Base-by-base conservation (phyloP, 257 asterid species). In the Apocynum venetum region DNA sequence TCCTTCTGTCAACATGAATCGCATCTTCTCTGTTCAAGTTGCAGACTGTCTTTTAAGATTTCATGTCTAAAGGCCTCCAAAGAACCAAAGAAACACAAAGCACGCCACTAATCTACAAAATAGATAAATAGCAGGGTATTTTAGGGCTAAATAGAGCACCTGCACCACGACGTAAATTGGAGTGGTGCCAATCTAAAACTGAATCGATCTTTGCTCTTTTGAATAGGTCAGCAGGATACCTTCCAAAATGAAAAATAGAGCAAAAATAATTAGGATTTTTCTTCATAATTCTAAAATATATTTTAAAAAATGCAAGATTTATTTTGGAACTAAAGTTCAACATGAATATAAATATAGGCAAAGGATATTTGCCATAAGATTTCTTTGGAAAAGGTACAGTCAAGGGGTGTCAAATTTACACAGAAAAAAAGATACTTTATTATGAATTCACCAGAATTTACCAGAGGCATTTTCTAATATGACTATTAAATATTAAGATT, bases 121-220 rank as follows among this genome's bases (percentile, higher is more conserved):
- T 46, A 38, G 55, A 46, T 43, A 25, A 65, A 40, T 35, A 44
- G 15, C 66, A 72, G 53, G 9, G 48, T 55, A 63, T 19, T 66
- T 10, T 19, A 52, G 69, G 61, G 35, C 36, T 68, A 41, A 31
- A 80, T 12, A 73, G 78, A 76, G 77, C 74, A 96, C 98, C 96
- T 90, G 97, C 84, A 77, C 97, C 99, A n/a, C 43, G 80, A 10
- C 97, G 97, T 82, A 91, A 80, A 82, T 93, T 90, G 12, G 92
- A 84, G 88, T 90, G 98, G 79, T 96, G 96, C 99, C 98, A 96
- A 85, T 96, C 97, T 77, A 96, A 80, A 76, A 90, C 96, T 4
- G 99, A 89, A 85, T 96, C 88, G 75, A 96, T 79, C 83, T 88
- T 90, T 4, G 97, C 95, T 87, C 98, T 85, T 80, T 78, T 90